phyloP scores from a whole-genome alignment of 208 protist genomes.

The Acanthamoeba divionensis region DNA sequence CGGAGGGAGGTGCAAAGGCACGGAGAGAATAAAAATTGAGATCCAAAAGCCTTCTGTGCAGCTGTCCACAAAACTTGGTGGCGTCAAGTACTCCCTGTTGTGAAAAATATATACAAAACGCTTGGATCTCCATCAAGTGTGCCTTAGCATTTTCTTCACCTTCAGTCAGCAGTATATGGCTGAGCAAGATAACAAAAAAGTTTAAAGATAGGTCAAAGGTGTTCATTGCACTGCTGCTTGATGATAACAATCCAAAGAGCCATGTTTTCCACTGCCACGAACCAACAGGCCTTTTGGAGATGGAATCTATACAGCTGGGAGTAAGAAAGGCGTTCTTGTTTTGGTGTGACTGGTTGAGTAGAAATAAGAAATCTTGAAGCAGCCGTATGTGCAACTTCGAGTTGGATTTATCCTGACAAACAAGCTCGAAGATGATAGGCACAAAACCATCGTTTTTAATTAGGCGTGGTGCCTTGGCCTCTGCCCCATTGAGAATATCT shows the following conservation, averaged over 20 bases:
- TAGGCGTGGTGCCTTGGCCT: not conserved
- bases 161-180: not conserved
- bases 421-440: conserved; percentile 40
- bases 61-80: conserved; percentile 36
- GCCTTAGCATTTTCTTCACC: not conserved
- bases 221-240: too few relatives aligned
- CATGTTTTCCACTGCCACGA: conserved; percentile 46
- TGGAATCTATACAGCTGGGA: not conserved
- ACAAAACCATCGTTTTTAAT: conserved; percentile 22
- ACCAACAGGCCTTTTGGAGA: not conserved
- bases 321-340: not conserved
- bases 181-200: conserved; percentile 40
- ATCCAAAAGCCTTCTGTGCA: conserved; percentile 4
- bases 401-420: not conserved
- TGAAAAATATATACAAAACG: conserved; percentile 43
- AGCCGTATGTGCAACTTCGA: not conserved
- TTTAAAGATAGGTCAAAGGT: not conserved
- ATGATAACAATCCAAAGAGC: conserved; percentile 18
- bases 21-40: not conserved
- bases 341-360: not conserved
- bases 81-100: conserved; percentile 27
- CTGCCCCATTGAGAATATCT: not conserved
- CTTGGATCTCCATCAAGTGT: conserved; percentile 7
- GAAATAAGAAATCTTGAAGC: conserved; percentile 8
- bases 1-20: not conserved